Evolutionary conservation across 2,329 filamentous ascomycete species (phyloP).

Genomic region (Penicillium crustosum): DNA sequence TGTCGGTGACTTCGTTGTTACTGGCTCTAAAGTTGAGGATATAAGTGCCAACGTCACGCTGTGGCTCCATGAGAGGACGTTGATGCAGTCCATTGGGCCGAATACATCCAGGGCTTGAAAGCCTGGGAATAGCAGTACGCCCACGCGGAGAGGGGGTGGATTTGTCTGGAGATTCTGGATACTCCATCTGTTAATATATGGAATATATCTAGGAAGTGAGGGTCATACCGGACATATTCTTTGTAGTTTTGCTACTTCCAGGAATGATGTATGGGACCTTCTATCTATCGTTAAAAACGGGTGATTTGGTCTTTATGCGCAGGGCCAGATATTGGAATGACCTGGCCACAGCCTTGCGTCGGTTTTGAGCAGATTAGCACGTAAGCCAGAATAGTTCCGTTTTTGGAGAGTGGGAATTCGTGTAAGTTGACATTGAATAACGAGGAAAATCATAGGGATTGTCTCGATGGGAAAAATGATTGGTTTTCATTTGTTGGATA

Average conservation of each 20-base stretch:
- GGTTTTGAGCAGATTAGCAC: constrained; percentile 1
- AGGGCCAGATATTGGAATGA: not conserved
- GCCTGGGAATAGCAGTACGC: constrained; percentile 39
- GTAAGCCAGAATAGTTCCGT: not conserved
- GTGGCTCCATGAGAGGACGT: constrained; percentile 23
- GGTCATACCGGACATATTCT: not conserved
- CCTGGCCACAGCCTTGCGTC: not conserved
- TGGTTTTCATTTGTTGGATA: not conserved
- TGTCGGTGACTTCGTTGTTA: constrained; percentile 30
- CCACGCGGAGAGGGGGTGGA: constrained; percentile 11
- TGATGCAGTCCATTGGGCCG: constrained; percentile 52
- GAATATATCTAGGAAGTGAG: not conserved
- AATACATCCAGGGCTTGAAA: constrained; percentile 47
- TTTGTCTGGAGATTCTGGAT: not conserved
- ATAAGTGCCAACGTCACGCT: constrained; percentile 32
- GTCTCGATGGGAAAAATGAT: not conserved
- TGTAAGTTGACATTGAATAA: not conserved
- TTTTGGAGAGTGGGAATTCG: not conserved
- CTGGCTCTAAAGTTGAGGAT: constrained; percentile 33
- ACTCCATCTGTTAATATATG: not conserved
- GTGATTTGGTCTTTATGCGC: not conserved
- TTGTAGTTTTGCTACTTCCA: not conserved
- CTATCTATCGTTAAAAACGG: too few species aligned
- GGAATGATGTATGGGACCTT: too few species aligned
- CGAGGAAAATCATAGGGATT: not conserved